Percentiles rank a stretch among this genome's conserved stretches.
Conservation (phyloP, 208 protist species). For the Leishmania braziliensis region DNA sequence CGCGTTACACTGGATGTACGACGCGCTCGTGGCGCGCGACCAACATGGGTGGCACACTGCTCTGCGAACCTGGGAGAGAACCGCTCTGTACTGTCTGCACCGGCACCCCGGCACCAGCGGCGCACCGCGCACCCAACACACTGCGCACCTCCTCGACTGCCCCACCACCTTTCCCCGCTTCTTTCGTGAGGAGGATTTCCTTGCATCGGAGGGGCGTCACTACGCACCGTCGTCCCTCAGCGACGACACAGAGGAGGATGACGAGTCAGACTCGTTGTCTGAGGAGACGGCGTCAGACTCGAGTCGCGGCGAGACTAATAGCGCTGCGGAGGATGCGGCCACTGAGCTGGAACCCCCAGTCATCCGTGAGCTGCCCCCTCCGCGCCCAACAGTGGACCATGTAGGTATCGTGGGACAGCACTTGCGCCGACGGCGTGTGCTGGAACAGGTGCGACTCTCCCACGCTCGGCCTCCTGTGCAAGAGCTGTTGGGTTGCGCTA, state of each 20-base stretch:
- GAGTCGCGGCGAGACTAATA: not conserved
- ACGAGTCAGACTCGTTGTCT: constrained; percentile 36
- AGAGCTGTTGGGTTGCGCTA: constrained; percentile 41
- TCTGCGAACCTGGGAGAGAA: not conserved
- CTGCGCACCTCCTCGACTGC: constrained; percentile 55
- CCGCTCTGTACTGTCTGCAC: constrained; percentile 26
- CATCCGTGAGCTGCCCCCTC: not conserved
- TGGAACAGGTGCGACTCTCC: constrained; percentile 39
- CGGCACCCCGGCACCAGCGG: constrained; percentile 27
- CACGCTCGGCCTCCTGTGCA: constrained; percentile 30
- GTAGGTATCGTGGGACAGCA: constrained; percentile 30
- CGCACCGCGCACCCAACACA: constrained; percentile 42
- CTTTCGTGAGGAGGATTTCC: constrained; percentile 41
- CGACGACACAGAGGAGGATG: constrained; percentile 64
- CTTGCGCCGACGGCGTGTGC: constrained; percentile 66
- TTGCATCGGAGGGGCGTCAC: constrained; percentile 42
- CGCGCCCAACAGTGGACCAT: constrained; percentile 46
- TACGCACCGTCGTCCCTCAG: constrained; percentile 63
- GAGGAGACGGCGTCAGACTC: constrained; percentile 20
- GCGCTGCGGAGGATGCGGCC: not conserved
- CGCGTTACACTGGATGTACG: constrained; percentile 23
- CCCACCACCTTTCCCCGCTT: constrained; percentile 75
- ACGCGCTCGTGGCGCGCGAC: constrained; percentile 22
- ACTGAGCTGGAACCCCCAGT: not conserved
- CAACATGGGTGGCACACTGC: constrained; percentile 20